Conservation (phyloP, 2,329 filamentous ascomycete species). For the Microdochium trichocladiopsis region DNA sequence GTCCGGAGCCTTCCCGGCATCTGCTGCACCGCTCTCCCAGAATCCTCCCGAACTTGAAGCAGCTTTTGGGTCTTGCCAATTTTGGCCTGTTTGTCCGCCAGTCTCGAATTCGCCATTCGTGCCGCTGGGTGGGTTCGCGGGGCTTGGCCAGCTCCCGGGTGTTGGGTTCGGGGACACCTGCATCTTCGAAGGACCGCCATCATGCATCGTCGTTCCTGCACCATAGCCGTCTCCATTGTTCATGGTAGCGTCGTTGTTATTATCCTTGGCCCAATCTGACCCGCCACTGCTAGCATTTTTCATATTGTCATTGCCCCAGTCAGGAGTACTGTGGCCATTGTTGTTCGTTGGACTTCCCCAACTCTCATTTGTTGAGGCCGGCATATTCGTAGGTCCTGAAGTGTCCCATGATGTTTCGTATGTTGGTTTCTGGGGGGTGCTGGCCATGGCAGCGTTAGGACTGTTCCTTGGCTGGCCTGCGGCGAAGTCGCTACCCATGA, state of each 20-base stretch:
- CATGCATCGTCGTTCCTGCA: conserved; percentile 5
- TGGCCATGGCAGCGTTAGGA: too few species aligned
- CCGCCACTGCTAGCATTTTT: conserved; percentile 2
- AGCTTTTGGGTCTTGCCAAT: conserved; percentile 2
- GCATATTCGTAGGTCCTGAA: too few species aligned
- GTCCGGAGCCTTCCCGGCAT: background rate
- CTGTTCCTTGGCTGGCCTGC: too few species aligned
- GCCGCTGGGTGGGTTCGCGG: background rate
- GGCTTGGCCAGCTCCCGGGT: conserved; percentile 1
- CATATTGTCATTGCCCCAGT: conserved; percentile 1
- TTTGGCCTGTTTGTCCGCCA: conserved; percentile 1
- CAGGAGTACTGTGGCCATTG: background rate
- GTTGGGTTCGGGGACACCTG: too few species aligned
- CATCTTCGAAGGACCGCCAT: too few species aligned
- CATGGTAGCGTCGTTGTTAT: background rate
- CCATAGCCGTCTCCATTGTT: conserved; percentile 1
- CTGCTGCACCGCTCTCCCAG: conserved; percentile 9
- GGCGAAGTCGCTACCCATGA: too few species aligned
- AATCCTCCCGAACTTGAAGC: conserved; percentile 16
- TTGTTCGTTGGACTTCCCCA: too few species aligned
- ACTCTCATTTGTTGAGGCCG: too few species aligned
- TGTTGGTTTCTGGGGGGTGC: too few species aligned
- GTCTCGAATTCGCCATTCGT: background rate
- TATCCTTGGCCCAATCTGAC: background rate
- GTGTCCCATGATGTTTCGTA: too few species aligned